Conservation (phyloP, 768 basidiomycete species). For the Solioccasus polychromus region DNA sequence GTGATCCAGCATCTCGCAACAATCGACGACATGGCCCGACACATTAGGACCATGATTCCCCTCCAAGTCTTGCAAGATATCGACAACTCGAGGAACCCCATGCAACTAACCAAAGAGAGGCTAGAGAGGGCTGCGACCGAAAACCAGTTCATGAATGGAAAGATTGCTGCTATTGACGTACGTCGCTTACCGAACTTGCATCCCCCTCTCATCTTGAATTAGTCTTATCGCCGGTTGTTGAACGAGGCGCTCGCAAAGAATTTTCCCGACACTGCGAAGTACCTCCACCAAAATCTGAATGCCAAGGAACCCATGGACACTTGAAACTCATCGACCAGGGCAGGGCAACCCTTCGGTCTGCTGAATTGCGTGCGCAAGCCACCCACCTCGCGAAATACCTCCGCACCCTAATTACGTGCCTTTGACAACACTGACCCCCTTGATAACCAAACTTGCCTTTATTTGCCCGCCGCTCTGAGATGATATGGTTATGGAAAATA, state of each 20-base stretch:
- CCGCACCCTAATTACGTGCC: conserved; percentile 6
- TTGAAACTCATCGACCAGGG: too few relatives aligned
- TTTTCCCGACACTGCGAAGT: conserved; percentile 55
- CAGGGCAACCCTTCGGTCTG: background rate
- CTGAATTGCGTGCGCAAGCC: conserved; percentile 1
- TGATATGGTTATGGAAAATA: conserved; percentile 13
- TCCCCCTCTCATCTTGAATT: conserved; percentile 3
- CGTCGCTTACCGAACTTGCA: conserved; percentile 18
- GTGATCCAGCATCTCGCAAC: conserved; percentile 64
- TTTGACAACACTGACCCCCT: background rate
- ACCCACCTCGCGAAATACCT: background rate
- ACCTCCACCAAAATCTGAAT: conserved; percentile 18
- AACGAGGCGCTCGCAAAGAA: conserved; percentile 68
- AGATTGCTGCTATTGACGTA: conserved; percentile 75
- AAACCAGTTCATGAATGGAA: conserved; percentile 91
- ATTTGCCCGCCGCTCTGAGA: conserved; percentile 5
- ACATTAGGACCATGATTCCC: conserved; percentile 63
- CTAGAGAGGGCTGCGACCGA: conserved; percentile 82
- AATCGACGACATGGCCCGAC: conserved; percentile 67
- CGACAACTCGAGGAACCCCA: conserved; percentile 76
- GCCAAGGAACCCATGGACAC: conserved; percentile 8
- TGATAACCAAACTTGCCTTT: conserved; percentile 2
- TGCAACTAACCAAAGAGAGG: conserved; percentile 76
- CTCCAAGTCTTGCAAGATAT: conserved; percentile 76
- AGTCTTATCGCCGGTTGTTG: conserved; percentile 70